A percentile compares a stretch with the other conserved stretches of the same genome.
phyloP scores from a whole-genome alignment of 2,329 filamentous ascomycete genomes.

The Penicillium sp. region DNA sequence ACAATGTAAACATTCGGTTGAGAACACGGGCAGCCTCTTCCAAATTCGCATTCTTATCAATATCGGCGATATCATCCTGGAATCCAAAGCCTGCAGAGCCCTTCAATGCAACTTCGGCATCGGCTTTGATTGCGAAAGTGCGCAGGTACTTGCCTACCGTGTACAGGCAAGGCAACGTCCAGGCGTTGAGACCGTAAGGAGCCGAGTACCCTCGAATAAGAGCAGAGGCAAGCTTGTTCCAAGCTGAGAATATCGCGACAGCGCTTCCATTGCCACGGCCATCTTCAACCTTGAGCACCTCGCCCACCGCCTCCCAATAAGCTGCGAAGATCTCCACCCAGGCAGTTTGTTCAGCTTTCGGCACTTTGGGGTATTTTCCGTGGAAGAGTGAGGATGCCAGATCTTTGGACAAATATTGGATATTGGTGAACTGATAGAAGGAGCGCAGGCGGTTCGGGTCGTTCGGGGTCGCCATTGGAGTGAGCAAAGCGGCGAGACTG shows the following conservation, averaged over 20 bases:
- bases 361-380: slow-evolving; percentile 54
- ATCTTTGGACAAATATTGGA: slow-evolving; percentile 63
- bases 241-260: slow-evolving; percentile 78
- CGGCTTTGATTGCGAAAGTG: slow-evolving; percentile 85
- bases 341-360: slow-evolving; percentile 67
- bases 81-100: slow-evolving; percentile 54
- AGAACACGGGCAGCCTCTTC: slow-evolving; percentile 88
- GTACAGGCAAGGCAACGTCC: slow-evolving; percentile 91
- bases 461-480: slow-evolving; percentile 62
- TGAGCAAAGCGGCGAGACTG: slow-evolving; percentile 69
- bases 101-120: slow-evolving; percentile 61
- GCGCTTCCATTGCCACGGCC: slow-evolving; percentile 59
- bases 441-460: slow-evolving; percentile 65
- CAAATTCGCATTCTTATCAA: slow-evolving; percentile 76
- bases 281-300: slow-evolving; percentile 66
- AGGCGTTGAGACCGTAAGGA: slow-evolving; percentile 68
- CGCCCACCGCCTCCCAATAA: slow-evolving; percentile 79
- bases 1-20: slow-evolving; percentile 88
- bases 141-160: slow-evolving; percentile 81
- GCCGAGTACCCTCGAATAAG: slow-evolving; percentile 79
- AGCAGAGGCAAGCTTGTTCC: slow-evolving; percentile 77
- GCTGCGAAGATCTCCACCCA: slow-evolving; percentile 82
- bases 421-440: slow-evolving; percentile 69
- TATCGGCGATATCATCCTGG: slow-evolving; percentile 78
- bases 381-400: slow-evolving; percentile 69